These are phyloP conservation scores for Gynandropsis gynandra DNA, from an alignment of 345 rosid species.

Conservation along the genomic window DNA sequence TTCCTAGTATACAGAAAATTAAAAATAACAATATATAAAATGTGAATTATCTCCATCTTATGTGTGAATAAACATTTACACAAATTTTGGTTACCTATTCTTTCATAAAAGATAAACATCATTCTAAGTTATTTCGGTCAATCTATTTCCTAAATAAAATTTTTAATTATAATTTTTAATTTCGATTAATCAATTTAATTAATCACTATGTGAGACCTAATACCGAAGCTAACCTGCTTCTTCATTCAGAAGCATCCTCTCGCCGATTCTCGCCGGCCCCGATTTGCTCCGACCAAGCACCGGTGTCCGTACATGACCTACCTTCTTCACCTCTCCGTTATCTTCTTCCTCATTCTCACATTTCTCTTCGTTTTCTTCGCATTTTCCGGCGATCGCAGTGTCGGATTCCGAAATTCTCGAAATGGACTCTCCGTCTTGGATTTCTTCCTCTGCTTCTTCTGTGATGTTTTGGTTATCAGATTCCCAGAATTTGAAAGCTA, in stretches of 20 bases:
- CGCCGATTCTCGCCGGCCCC: conserved; percentile 70
- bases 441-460: conserved; percentile 20
- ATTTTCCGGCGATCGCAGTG: not conserved
- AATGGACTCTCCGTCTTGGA: conserved; percentile 22
- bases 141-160: not conserved
- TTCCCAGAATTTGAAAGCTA: conserved; percentile 76
- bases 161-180: conserved; percentile 14
- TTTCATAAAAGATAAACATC: too few species aligned
- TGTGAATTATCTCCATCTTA: too few species aligned
- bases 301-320: conserved; percentile 22
- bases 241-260: conserved; percentile 43
- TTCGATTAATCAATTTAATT: conserved; percentile 16
- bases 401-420: conserved; percentile 11
- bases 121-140: conserved; percentile 6
- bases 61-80: too few species aligned
- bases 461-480: conserved; percentile 32
- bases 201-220: conserved; percentile 26
- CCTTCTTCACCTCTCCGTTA: conserved; percentile 19
- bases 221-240: conserved; percentile 47
- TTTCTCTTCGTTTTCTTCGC: conserved; percentile 23
- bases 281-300: conserved; percentile 72
- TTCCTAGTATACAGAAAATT: too few species aligned
- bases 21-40: too few species aligned
- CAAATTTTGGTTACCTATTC: too few species aligned
- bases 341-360: conserved; percentile 13